Base-by-base conservation (phyloP, 176 grass and related monocot species). In the Lolium multiflorum region DNA sequence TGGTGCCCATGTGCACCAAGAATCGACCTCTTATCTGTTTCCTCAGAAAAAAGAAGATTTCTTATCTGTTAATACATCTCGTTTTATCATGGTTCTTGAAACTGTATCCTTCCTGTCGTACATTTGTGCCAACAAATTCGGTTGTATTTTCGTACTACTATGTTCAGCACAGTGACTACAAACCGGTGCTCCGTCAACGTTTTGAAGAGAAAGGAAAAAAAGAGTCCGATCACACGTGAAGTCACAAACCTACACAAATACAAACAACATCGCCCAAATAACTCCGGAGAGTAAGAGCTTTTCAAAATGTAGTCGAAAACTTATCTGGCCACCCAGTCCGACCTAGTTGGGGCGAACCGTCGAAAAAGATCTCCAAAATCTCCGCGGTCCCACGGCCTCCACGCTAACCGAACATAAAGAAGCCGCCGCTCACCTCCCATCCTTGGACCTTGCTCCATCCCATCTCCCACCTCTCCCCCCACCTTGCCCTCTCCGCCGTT, bases 321-420 rank as follows among this genome's bases (percentile, higher is more conserved):
- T 51, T 18, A 10, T 49, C 18, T 7, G 65, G 14, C 11, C 21
- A 14, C 6, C 61, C 25, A 3, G 39, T 70, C 78, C 79, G 68
- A 77, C 58, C 38, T 69, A 63, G 43, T 61, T 70, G 71, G 50
- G 88, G 72, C 47, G 62, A 76, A 51, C 17, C 39, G 78, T 35
- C 43, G 25, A 47, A 85, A 66, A 71, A 81, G 65, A 85, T 76
- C 82, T 73, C 59, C 71, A 82, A 90, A 90, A 87, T 79, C 79
- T 65, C 18, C 51, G 79, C 64, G 22, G 79, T 17, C 63, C 82
- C 55, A 74, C 44, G 79, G 31, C 73, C 17, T 47, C 73, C 73
- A 55, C 89, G 50, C 63, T 67, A 8, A 52, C 87, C 3, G 3
- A 26, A 37, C 64, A 90, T 83, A 79, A 79, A 90, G 43, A 56